Base-by-base conservation (phyloP, 306 rosid genomes). In the Dalbergia cochinchinensis region DNA sequence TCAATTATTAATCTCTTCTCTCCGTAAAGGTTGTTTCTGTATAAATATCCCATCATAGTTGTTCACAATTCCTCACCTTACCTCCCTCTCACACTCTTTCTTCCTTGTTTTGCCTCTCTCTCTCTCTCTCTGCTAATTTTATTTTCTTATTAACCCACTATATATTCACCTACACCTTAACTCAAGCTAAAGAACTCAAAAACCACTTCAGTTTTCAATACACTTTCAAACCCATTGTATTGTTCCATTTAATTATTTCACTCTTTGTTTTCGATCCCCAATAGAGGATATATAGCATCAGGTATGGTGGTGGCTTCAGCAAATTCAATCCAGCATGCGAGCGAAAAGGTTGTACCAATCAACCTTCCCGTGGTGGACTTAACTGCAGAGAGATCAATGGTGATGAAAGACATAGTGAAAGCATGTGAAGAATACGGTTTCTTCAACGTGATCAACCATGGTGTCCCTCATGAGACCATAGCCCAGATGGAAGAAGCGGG, bases 371-470 rank as follows among this genome's bases (percentile, higher is more conserved):
- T 69, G 31, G 81, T 91, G 22, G 97, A 93, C 85, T 82, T 93
- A 3, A 35, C 85, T 0, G 59, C 18, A 0, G 89, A 89, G 37
- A 88, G 87, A 61, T 79, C 88, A 10, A 74, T 37, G 76, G 86
- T 83, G 7, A 39, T 60, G 7, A 75, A 78, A 72, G 80, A 51
- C 18, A 86, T 91, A 5, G 92, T 93, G 18, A 84, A 85, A 53
- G 94, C 96, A 0, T 69, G 90, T 39, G 92, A 91, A 41, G 88
- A 89, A 26, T 89, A 59, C 10, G 97, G 97, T 11, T 93, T 93
- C 83, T 93, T 93, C 77, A 89, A 87, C 87, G 88, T 93, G 2
- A 81, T 89, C 51, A 93, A 91, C 80, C 96, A 93, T 41, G 88
- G 96, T 12, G 86, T 93, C 20, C 68, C 90, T 20, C 8, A 74